Base-by-base conservation (phyloP, 1,139 yeast species). In the Yamadazyma friedrichii region DNA sequence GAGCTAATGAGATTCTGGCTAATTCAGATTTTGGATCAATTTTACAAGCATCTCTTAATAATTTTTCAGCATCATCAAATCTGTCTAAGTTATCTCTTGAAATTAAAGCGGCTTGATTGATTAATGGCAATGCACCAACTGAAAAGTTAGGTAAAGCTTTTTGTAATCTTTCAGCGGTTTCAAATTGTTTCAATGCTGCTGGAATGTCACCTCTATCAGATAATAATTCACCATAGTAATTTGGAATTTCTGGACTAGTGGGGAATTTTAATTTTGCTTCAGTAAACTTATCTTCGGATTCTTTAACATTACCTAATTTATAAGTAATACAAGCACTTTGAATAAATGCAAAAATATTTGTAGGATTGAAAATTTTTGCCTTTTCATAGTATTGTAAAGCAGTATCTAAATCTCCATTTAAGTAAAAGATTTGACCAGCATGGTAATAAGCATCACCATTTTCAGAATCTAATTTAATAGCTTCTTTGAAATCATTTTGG, bases 311-410 rank as follows among this genome's bases (percentile, higher is more conserved):
- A 40, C 91, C 91, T 59, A 81, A 80, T 71, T 93, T 88, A 77
- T 91, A 91, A 47, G 86, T 81, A 52, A 91, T 80, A 64, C 96
- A 94, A 35, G 97, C 98, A 53, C 88, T 75, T 74, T 93, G 98
- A 56, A 94, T 87, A 65, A 84, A 86, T 39, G 96, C 84, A 59
- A 82, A 87, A 45, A 89, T 83, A 61, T 88, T 93, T 17, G 76
- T 69, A 42, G 86, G 84, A 67, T 88, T 88, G 56, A 79, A 72
- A 50, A 78, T 78, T 58, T 83, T 82, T 38, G 96, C 86, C 65
- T 82, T 84, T 55, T 78, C 78, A 62, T 89, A 94, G 64, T 87
- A 82, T 38, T 66, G 69, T 56, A 82, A 78, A 33, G 98, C 98
- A 49, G 81, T 75, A 35, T 69, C 68, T 57, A 86, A 80, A 52